A percentile compares a stretch with the other conserved stretches of the same genome.
phyloP scores from a whole-genome alignment of 2,329 filamentous ascomycete genomes.

The Ophiobolus disseminans region DNA sequence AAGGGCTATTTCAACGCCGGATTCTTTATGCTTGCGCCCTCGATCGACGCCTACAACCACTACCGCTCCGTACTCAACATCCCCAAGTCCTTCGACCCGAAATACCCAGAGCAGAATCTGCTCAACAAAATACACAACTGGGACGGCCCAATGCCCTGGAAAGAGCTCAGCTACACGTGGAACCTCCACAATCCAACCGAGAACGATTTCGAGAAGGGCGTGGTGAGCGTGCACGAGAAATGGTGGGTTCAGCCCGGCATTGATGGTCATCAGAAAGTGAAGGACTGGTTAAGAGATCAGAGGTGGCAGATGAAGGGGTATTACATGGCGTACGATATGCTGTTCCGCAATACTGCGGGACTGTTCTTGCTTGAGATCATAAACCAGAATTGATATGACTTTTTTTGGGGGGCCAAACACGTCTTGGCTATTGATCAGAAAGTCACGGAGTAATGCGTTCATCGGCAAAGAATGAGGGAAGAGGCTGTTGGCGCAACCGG shows the following conservation, averaged over 20 bases:
- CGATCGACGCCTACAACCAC: slow-evolving; percentile 37
- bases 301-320: slow-evolving; percentile 52
- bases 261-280: slow-evolving; percentile 34
- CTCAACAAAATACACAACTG: slow-evolving; percentile 47
- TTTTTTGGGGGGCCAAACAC: too few relatives aligned
- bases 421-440: too few relatives aligned
- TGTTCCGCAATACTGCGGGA: not conserved
- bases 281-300: slow-evolving; percentile 40
- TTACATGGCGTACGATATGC: slow-evolving; percentile 40
- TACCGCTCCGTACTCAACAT: slow-evolving; percentile 40
- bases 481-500: too few relatives aligned
- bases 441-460: too few relatives aligned
- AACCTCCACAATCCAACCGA: slow-evolving; percentile 48
- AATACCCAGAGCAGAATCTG: slow-evolving; percentile 47
- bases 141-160: slow-evolving; percentile 52
- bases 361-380: not conserved
- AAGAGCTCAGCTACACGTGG: slow-evolving; percentile 45
- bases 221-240: slow-evolving; percentile 50
- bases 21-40: slow-evolving; percentile 48
- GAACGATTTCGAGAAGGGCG: slow-evolving; percentile 45
- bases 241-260: slow-evolving; percentile 46
- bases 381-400: not conserved
- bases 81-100: slow-evolving; percentile 40
- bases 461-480: too few relatives aligned
- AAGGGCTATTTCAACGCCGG: slow-evolving; percentile 47